Conservation (phyloP, 139 green algal species). For the Tetradesmus lagerheimii region DNA sequence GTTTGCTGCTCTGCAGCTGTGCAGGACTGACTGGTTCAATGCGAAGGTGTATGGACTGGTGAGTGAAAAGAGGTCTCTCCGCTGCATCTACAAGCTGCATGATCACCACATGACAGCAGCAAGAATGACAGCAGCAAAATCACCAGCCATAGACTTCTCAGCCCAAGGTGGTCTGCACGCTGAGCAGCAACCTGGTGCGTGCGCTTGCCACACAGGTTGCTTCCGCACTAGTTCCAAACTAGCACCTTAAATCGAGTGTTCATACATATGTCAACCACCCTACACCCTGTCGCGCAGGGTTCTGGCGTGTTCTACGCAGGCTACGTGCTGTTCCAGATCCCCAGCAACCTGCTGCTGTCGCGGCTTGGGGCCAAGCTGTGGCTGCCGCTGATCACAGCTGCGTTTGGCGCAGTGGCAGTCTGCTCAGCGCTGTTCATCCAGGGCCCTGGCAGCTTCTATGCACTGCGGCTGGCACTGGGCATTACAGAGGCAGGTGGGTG, state of each 20-base stretch:
- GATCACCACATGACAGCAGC: not conserved
- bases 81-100: not conserved
- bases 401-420: slow-evolving; percentile 24
- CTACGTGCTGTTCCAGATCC: slow-evolving; percentile 35
- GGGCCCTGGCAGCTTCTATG: slow-evolving; percentile 33
- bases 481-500: slow-evolving; percentile 28
- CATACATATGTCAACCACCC: not conserved
- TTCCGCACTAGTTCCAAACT: no score
- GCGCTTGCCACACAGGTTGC: not conserved
- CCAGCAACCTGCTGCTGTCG: slow-evolving; percentile 28
- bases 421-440: slow-evolving; percentile 36
- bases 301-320: slow-evolving; percentile 30
- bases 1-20: slow-evolving; percentile 48
- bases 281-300: not conserved
- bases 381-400: slow-evolving; percentile 43
- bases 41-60: slow-evolving; percentile 6
- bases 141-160: not conserved
- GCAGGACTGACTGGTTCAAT: slow-evolving; percentile 1
- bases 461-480: slow-evolving; percentile 27
- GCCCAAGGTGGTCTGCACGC: not conserved
- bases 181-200: not conserved
- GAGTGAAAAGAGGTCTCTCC: not conserved
- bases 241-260: no score
- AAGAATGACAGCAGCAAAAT: not conserved
- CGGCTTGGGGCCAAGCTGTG: slow-evolving; percentile 30